Evolutionary conservation across 75 land plant genomes (phyloP).

Genomic region (Picea glauca): DNA sequence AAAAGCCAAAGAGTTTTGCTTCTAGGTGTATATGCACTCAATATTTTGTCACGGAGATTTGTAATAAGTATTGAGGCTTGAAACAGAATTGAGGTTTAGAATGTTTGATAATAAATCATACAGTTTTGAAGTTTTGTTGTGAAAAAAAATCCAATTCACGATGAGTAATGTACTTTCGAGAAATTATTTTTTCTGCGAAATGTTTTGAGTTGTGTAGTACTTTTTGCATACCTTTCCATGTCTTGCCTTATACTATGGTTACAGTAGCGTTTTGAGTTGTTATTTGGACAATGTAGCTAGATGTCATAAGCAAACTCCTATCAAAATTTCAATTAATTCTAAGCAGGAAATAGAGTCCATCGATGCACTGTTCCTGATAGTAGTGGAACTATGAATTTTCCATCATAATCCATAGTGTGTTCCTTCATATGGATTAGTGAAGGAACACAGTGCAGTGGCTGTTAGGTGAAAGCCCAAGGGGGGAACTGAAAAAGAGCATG

Average conservation of each 20-base stretch:
- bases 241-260: background rate
- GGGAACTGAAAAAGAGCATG: background rate
- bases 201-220: background rate
- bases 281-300: background rate
- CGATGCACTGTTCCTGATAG: too few species aligned
- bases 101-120: background rate
- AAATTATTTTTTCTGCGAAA: background rate
- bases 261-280: background rate
- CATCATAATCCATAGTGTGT: too few species aligned
- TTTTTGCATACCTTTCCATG: background rate
- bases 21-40: background rate
- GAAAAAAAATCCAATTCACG: background rate
- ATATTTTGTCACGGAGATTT: background rate
- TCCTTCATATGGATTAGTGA: background rate
- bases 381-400: too few species aligned
- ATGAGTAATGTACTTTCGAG: background rate
- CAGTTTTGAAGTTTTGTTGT: background rate
- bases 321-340: background rate
- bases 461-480: background rate
- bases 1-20: background rate
- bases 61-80: background rate
- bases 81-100: background rate
- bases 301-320: background rate
- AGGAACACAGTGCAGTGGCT: background rate
- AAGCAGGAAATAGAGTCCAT: background rate